phyloP scores from a whole-genome alignment of 495 filamentous ascomycete genomes.

The Bacidia rubella region DNA sequence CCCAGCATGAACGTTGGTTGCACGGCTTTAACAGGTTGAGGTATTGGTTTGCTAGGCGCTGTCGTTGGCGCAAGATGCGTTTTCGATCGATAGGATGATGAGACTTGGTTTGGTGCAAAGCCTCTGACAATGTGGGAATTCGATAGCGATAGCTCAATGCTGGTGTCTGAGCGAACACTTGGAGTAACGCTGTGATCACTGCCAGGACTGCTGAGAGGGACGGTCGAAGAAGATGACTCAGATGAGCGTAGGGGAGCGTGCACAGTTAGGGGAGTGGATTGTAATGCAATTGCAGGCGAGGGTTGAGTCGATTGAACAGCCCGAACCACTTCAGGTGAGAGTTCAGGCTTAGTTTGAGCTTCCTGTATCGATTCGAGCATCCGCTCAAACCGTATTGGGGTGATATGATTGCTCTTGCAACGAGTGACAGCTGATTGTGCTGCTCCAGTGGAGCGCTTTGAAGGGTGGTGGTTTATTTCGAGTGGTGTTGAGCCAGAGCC shows the following conservation, averaged over 20 bases:
- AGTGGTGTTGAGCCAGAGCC: constrained; percentile 25
- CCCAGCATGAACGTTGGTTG: constrained; percentile 63
- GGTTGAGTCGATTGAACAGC: constrained; percentile 34
- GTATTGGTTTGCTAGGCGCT: constrained; percentile 28
- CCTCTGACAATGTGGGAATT: constrained; percentile 66
- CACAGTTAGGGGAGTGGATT: constrained; percentile 24
- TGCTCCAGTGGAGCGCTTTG: constrained; percentile 22
- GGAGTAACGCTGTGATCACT: constrained; percentile 33
- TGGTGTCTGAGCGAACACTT: constrained; percentile 36
- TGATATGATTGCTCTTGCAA: constrained; percentile 79
- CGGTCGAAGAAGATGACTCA: constrained; percentile 38
- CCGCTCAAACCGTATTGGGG: constrained; percentile 71
- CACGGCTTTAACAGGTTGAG: constrained; percentile 31
- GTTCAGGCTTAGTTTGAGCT: constrained; percentile 51
- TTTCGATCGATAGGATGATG: constrained; percentile 57
- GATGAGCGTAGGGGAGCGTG: constrained; percentile 34
- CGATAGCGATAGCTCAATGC: constrained; percentile 44
- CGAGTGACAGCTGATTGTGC: constrained; percentile 28
- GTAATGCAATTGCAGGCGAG: constrained; percentile 36
- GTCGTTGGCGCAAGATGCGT: constrained; percentile 35
- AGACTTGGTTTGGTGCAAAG: constrained; percentile 68
- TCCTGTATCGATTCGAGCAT: constrained; percentile 84
- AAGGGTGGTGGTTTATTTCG: constrained; percentile 32
- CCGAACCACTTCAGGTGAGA: constrained; percentile 26
- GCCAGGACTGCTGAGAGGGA: constrained; percentile 28